These are phyloP conservation scores for Aspergillus tubingensis DNA, from an alignment of 2,329 filamentous ascomycete genomes.

Conservation along the genomic window DNA sequence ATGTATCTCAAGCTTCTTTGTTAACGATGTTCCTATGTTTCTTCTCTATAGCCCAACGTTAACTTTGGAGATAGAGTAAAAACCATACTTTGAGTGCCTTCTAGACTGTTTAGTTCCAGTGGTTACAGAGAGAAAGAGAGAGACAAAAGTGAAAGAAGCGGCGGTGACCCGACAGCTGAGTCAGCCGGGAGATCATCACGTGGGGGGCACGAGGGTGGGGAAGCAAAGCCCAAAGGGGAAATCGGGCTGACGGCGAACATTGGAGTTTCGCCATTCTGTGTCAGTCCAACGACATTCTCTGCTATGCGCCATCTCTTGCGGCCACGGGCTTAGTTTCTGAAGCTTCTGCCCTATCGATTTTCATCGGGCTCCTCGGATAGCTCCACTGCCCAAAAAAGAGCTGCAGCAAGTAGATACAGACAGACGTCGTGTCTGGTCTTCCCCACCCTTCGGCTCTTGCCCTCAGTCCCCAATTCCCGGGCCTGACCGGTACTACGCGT, in stretches of 20 bases:
- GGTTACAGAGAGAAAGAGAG: not conserved
- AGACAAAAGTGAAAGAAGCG: not conserved
- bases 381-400: no score
- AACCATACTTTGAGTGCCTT: no score
- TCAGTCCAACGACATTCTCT: constrained; percentile 11
- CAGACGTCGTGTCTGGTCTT: no score
- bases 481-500: constrained; percentile 15
- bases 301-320: constrained; percentile 9
- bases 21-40: no score
- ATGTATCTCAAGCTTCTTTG: no score
- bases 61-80: no score
- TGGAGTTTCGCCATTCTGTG: constrained; percentile 18
- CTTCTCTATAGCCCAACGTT: no score
- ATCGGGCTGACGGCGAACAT: constrained; percentile 26
- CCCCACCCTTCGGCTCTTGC: constrained; percentile 14
- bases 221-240: constrained; percentile 20
- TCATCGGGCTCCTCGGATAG: constrained; percentile 3
- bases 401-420: no score
- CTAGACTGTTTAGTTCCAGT: no score
- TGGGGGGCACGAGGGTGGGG: constrained; percentile 14
- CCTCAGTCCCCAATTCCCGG: constrained; percentile 6
- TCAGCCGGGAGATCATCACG: constrained; percentile 17
- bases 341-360: constrained; percentile 12
- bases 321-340: constrained; percentile 11
- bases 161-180: constrained; percentile 2